phyloP scores from a whole-genome alignment of 768 basidiomycete species.

The Sarcodon sp. region DNA sequence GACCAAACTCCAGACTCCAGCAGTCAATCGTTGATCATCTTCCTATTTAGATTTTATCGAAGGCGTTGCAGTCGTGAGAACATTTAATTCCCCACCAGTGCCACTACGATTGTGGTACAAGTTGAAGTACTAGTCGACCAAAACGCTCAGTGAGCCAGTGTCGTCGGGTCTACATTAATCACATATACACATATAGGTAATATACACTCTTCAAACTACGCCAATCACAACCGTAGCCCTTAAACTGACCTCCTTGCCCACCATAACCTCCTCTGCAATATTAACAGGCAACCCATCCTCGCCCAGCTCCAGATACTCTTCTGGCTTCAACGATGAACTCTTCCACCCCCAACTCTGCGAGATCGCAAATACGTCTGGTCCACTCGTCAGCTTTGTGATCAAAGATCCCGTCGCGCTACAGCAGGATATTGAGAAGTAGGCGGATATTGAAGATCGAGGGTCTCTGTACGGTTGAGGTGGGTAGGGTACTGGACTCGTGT shows the following conservation, averaged over 20 bases:
- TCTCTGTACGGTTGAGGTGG: constrained; percentile 68
- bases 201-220: constrained; percentile 32
- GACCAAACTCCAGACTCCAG: too few relatives aligned
- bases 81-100: not conserved
- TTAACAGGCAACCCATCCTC: constrained; percentile 7
- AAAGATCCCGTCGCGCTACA: constrained; percentile 71
- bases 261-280: constrained; percentile 7
- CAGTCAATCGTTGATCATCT: too few relatives aligned
- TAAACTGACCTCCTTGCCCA: constrained; percentile 42
- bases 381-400: constrained; percentile 73
- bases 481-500: constrained; percentile 1
- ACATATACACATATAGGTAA: not conserved
- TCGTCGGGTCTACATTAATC: not conserved
- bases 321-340: constrained; percentile 37
- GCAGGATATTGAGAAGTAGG: constrained; percentile 79
- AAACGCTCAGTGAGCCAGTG: too few relatives aligned
- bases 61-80: not conserved
- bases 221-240: constrained; percentile 74
- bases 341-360: constrained; percentile 96
- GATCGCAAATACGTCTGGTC: constrained; percentile 75
- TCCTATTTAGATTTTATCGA: not conserved
- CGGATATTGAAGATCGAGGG: constrained; percentile 53
- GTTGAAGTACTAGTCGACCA: too few relatives aligned
- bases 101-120: too few relatives aligned
- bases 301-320: constrained; percentile 26